Percentiles rank a stretch among this genome's conserved stretches.
phyloP scores from a whole-genome alignment of 345 rosid genomes.

The Euphorbia tirucalli region DNA sequence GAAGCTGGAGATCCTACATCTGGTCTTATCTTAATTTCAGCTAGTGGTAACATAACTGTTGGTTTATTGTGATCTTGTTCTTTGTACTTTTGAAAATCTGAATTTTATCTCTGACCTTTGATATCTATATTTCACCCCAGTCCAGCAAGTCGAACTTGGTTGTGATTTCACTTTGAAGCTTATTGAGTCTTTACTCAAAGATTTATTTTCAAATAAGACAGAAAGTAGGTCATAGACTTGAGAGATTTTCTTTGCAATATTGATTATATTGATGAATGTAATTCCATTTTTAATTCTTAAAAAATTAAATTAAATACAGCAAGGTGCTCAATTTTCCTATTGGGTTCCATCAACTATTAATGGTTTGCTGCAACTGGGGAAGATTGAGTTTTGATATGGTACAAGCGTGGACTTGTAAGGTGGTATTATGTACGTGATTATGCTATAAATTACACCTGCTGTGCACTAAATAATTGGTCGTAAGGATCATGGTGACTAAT shows the following conservation, averaged over 20 bases:
- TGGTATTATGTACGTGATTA: too few species aligned
- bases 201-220: neutral
- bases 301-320: neutral
- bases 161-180: neutral
- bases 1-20: slow-evolving; percentile 48
- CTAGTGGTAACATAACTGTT: slow-evolving; percentile 2
- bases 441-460: slow-evolving; percentile 19
- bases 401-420: too few species aligned
- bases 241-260: neutral
- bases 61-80: neutral
- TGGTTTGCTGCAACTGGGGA: neutral
- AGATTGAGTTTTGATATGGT: too few species aligned
- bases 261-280: neutral
- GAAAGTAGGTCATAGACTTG: neutral
- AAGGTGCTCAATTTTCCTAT: neutral
- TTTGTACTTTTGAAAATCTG: neutral
- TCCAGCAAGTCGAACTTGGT: neutral
- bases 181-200: neutral
- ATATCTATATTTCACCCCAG: neutral
- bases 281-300: neutral
- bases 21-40: slow-evolving; percentile 39
- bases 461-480: neutral
- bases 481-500: slow-evolving; percentile 45
- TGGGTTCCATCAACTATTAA: neutral
- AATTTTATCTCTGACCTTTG: neutral